phyloP scores from a whole-genome alignment of 345 rosid genomes.

The Tarenaya hassleriana region DNA sequence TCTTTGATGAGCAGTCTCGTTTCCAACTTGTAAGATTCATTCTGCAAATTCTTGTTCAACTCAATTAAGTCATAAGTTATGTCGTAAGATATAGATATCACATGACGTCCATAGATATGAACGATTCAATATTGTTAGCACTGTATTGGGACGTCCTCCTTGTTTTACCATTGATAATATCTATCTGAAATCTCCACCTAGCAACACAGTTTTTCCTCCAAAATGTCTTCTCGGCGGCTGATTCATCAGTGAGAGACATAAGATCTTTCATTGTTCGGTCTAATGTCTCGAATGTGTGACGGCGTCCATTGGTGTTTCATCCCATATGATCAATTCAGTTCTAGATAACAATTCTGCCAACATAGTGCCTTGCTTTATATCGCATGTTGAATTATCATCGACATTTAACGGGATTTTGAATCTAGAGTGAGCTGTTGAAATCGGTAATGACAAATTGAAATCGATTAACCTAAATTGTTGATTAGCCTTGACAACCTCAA shows the following conservation, averaged over 20 bases:
- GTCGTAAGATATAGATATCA: neutral
- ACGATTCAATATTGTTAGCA: neutral
- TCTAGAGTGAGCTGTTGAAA: neutral
- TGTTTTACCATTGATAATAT: neutral
- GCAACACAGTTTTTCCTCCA: neutral
- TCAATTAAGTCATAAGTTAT: neutral
- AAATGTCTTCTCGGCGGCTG: neutral
- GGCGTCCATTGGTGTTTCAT: neutral
- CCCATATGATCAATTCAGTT: neutral
- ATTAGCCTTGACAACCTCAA: too few species aligned
- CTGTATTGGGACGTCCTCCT: neutral
- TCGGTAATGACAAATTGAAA: too few species aligned
- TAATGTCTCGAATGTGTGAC: neutral
- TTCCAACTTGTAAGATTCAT: neutral
- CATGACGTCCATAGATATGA: neutral
- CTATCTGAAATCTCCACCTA: neutral
- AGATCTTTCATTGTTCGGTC: too few species aligned
- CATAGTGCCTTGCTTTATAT: neutral
- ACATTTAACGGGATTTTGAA: neutral
- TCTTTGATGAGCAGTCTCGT: neutral
- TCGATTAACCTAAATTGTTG: too few species aligned
- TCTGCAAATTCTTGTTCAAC: neutral
- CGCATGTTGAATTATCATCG: neutral
- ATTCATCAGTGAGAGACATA: neutral
- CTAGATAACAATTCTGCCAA: neutral